Evolutionary conservation across 176 grass and related monocot genomes (phyloP).

Genomic region (Lolium rigidum): DNA sequence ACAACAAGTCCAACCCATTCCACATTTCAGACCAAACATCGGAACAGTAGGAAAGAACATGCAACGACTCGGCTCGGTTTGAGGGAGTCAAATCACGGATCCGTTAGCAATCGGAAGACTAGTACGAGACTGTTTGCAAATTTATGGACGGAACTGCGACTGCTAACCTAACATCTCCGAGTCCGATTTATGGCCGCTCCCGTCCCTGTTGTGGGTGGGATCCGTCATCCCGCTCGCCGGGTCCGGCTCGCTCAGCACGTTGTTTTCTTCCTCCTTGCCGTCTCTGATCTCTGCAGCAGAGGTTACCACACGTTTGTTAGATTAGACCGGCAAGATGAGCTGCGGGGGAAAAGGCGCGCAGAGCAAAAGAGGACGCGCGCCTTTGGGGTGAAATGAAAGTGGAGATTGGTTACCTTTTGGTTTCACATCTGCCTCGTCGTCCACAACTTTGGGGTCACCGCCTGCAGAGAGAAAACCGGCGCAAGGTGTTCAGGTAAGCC

Average conservation of each 20-base stretch:
- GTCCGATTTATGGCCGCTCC: neutral
- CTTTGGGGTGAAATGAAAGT: neutral
- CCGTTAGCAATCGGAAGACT: neutral
- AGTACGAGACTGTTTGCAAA: neutral
- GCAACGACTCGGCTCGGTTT: neutral
- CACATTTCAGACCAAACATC: constrained; percentile 15
- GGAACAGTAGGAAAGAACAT: neutral
- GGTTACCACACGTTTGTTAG: neutral
- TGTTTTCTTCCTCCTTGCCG: constrained; percentile 43
- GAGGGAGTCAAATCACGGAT: constrained; percentile 28
- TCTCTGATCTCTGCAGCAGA: constrained; percentile 19
- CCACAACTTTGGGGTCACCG: constrained; percentile 55
- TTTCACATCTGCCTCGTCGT: constrained; percentile 48
- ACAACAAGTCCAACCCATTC: neutral
- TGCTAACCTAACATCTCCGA: constrained; percentile 37
- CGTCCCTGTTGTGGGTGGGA: constrained; percentile 24
- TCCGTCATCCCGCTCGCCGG: constrained; percentile 55
- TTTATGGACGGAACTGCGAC: constrained; percentile 40
- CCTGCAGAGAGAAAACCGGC: constrained; percentile 18
- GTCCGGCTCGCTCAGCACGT: constrained; percentile 56
- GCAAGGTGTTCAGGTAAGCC: neutral
- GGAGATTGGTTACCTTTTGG: constrained; percentile 33
- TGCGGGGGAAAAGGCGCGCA: neutral
- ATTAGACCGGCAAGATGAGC: neutral
- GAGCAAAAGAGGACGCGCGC: constrained; percentile 9